phyloP scores from a whole-genome alignment of 2,329 filamentous ascomycete species.

The Clonostachys sp. region DNA sequence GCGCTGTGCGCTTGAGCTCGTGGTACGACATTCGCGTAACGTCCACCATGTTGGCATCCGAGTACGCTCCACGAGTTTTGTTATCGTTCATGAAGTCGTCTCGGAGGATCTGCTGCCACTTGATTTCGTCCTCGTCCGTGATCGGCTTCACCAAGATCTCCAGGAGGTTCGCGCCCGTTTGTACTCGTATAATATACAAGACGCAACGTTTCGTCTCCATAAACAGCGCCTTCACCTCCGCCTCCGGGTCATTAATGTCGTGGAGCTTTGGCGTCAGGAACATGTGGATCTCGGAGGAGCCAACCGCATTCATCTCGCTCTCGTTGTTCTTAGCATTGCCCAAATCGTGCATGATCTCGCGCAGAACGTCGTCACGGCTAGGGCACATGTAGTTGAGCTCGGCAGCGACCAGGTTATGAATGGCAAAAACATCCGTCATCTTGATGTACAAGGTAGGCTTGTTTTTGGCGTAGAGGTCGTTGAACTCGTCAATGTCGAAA shows the following conservation, averaged over 20 bases:
- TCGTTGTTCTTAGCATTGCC: constrained; percentile 97
- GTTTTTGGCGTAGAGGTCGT: constrained; percentile 92
- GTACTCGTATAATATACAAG: constrained; percentile 94
- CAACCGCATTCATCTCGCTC: constrained; percentile 82
- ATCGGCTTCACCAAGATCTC: constrained; percentile 94
- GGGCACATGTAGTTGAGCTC: constrained; percentile 77
- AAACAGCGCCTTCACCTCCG: constrained; percentile 85
- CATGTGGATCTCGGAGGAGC: constrained; percentile 84
- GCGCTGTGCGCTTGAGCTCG: constrained; percentile 85
- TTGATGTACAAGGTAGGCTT: constrained; percentile 99
- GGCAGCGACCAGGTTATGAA: constrained; percentile 80
- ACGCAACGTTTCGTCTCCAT: constrained; percentile 98
- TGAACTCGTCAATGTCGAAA: constrained; percentile 98
- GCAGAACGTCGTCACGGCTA: constrained; percentile 77
- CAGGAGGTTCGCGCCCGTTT: constrained; percentile 86
- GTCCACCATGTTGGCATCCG: constrained; percentile 83
- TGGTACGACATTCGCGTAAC: constrained; percentile 86
- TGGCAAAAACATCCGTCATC: constrained; percentile 94
- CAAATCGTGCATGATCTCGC: constrained; percentile 88
- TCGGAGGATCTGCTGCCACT: constrained; percentile 75
- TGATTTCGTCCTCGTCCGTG: constrained; percentile 78
- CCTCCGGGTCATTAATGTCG: constrained; percentile 87
- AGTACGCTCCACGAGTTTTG: constrained; percentile 78
- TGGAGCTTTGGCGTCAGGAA: constrained; percentile 87
- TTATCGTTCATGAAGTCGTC: constrained; percentile 72